Evolutionary conservation across 768 basidiomycete genomes (phyloP).

Genomic region (Kwoniella europaea): DNA sequence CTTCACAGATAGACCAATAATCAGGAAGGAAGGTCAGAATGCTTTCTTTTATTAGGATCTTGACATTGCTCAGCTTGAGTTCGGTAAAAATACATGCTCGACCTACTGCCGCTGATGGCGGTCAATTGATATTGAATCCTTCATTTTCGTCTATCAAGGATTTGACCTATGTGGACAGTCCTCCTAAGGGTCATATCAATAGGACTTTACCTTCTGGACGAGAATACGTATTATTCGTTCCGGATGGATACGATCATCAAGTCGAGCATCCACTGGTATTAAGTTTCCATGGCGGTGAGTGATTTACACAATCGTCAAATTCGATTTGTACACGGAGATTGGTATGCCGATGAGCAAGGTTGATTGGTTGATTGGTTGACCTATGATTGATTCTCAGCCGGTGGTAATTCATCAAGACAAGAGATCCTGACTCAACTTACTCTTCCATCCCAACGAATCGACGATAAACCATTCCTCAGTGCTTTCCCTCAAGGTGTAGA

Average conservation of each 20-base stretch:
- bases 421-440: slow-evolving; percentile 36
- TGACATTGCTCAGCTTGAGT: background rate
- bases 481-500: slow-evolving; percentile 40
- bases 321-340: too few species aligned
- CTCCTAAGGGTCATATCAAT: slow-evolving; percentile 13
- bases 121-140: background rate
- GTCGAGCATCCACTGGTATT: slow-evolving; percentile 32
- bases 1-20: too few species aligned
- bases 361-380: too few species aligned
- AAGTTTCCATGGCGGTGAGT: slow-evolving; percentile 44
- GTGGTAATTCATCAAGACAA: slow-evolving; percentile 31
- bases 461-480: slow-evolving; percentile 32
- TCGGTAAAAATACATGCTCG: background rate
- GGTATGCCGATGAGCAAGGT: too few species aligned
- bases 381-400: too few species aligned
- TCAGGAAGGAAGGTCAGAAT: background rate
- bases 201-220: slow-evolving; percentile 19
- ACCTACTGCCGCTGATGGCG: background rate
- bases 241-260: slow-evolving; percentile 11
- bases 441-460: slow-evolving; percentile 22
- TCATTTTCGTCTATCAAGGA: background rate
- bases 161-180: background rate
- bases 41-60: background rate
- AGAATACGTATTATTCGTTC: slow-evolving; percentile 18
- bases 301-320: too few species aligned